Conservation (phyloP, 2,329 filamentous ascomycete species). For the Metarhizium rileyi region DNA sequence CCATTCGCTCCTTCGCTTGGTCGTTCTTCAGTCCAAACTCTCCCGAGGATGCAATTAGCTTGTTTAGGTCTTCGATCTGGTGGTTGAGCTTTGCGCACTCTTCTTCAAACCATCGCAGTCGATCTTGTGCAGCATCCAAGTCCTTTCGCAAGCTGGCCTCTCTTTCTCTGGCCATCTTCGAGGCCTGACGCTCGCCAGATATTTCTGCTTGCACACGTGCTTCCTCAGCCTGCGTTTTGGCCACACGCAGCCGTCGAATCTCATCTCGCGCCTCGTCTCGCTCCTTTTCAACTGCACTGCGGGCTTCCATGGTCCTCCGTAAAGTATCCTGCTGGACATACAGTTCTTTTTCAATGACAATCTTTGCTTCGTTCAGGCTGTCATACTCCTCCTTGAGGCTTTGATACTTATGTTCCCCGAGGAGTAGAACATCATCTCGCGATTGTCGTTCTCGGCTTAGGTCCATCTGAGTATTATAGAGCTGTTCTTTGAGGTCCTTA, state of each 20-base stretch:
- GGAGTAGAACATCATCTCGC: constrained; percentile 82
- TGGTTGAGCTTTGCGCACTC: constrained; percentile 68
- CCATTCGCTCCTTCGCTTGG: constrained; percentile 85
- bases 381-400: constrained; percentile 79
- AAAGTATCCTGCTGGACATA: constrained; percentile 91
- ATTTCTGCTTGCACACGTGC: constrained; percentile 75
- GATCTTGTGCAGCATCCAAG: constrained; percentile 66
- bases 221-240: constrained; percentile 78
- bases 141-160: constrained; percentile 70
- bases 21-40: constrained; percentile 85
- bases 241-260: constrained; percentile 69
- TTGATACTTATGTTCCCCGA: constrained; percentile 80
- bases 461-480: constrained; percentile 79
- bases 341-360: constrained; percentile 95
- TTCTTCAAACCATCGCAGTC: constrained; percentile 67
- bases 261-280: constrained; percentile 84
- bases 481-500: constrained; percentile 73
- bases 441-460: constrained; percentile 88
- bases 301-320: constrained; percentile 73
- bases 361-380: constrained; percentile 84
- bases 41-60: constrained; percentile 80
- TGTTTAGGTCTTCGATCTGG: constrained; percentile 77
- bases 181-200: constrained; percentile 70
- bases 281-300: constrained; percentile 70
- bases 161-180: constrained; percentile 67